Conservation (phyloP, 495 filamentous ascomycete genomes). For the Podospora tetraspora region DNA sequence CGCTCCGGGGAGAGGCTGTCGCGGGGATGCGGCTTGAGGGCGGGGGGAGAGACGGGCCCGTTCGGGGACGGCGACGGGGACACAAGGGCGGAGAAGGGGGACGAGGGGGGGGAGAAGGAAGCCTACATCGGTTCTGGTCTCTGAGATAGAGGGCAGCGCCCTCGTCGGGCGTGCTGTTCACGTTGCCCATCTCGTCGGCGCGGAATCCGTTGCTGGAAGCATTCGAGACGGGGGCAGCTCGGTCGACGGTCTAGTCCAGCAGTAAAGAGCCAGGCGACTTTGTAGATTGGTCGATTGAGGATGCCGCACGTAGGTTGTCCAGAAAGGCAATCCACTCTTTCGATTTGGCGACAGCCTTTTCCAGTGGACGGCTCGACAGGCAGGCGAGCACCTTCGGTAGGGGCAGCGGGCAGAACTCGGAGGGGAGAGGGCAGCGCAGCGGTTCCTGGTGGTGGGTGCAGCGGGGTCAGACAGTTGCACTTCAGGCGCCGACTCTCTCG, state of each 20-base stretch:
- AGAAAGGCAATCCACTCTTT: constrained; percentile 5
- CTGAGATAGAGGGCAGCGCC: constrained; percentile 75
- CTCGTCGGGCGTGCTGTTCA: constrained; percentile 87
- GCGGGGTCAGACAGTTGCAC: not conserved
- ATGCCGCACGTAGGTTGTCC: not conserved
- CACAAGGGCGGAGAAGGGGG: not conserved
- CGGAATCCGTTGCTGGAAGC: constrained; percentile 15
- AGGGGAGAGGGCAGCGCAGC: no score
- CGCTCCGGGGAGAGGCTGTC: not conserved
- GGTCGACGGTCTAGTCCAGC: constrained; percentile 3
- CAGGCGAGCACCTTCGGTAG: not conserved
- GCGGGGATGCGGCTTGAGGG: constrained; percentile 4
- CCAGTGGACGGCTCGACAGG: not conserved
- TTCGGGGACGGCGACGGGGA: not conserved
- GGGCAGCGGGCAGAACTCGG: no score
- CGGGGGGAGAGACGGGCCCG: not conserved
- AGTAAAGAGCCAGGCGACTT: not conserved
- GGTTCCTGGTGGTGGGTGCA: not conserved
- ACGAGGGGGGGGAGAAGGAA: constrained; percentile 11
- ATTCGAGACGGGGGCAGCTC: constrained; percentile 8
- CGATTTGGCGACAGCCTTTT: not conserved
- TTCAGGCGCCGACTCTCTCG: not conserved
- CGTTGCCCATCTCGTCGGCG: constrained; percentile 72
- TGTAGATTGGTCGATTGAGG: not conserved
- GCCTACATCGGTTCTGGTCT: constrained; percentile 81